phyloP scores from a whole-genome alignment of 495 filamentous ascomycete species.

The Zalerion maritima region DNA sequence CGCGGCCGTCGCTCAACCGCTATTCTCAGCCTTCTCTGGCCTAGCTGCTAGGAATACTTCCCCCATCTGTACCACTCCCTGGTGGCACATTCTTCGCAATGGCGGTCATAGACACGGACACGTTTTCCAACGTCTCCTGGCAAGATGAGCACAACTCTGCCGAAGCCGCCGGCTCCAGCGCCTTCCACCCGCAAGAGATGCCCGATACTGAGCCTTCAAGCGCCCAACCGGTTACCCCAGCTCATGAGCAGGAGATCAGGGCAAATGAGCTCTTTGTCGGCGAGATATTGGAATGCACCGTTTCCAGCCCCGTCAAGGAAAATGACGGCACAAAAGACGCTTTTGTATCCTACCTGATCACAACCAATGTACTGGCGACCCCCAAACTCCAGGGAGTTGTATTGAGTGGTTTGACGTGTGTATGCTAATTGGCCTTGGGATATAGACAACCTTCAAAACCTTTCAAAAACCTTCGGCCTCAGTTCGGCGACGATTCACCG shows the following conservation, averaged over 20 bases:
- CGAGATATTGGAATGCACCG: constrained; percentile 69
- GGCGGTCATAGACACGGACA: constrained; percentile 34
- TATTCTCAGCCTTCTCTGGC: no score
- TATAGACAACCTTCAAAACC: constrained; percentile 78
- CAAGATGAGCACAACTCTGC: constrained; percentile 20
- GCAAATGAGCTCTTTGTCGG: constrained; percentile 39
- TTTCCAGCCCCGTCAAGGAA: constrained; percentile 75
- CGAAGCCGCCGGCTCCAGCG: constrained; percentile 7
- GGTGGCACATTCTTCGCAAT: no score
- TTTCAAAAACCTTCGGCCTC: constrained; percentile 65
- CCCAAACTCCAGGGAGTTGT: not conserved
- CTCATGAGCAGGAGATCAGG: constrained; percentile 2
- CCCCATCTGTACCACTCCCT: no score
- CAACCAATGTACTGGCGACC: constrained; percentile 51
- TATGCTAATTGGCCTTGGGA: not conserved
- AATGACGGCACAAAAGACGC: constrained; percentile 95
- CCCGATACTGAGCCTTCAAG: constrained; percentile 15
- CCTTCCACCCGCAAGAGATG: constrained; percentile 9
- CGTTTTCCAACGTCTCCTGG: constrained; percentile 37
- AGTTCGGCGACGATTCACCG: constrained; percentile 84
- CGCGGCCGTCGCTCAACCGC: no score
- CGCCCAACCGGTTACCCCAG: constrained; percentile 14
- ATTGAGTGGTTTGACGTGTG: not conserved
- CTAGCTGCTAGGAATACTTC: no score
- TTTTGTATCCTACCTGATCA: constrained; percentile 89